Evolutionary conservation across 768 basidiomycete genomes (phyloP).

Genomic region (Suillus placidus): DNA sequence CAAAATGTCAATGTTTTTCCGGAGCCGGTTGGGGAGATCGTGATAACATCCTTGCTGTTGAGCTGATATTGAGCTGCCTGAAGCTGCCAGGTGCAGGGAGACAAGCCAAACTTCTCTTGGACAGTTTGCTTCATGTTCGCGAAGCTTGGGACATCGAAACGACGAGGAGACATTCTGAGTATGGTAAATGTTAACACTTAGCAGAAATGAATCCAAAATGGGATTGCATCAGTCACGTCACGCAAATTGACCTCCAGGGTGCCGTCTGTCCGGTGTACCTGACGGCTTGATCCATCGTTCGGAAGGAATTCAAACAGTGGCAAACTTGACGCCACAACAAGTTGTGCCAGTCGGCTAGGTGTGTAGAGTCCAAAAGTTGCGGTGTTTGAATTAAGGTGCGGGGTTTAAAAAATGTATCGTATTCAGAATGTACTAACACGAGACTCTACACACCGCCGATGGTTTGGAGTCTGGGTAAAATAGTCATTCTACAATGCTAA

Average conservation of each 20-base stretch:
- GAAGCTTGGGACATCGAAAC: neutral
- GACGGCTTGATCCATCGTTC: neutral
- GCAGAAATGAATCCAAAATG: neutral
- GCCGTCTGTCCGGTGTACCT: neutral
- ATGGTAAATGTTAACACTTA: neutral
- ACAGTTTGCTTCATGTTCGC: neutral
- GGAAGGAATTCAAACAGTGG: neutral
- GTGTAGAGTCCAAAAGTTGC: no score
- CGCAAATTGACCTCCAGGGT: neutral
- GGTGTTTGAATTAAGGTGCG: no score
- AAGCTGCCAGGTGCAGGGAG: conserved; percentile 8
- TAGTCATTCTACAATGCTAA: no score
- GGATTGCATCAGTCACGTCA: neutral
- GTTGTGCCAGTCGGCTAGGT: neutral
- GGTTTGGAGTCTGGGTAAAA: no score
- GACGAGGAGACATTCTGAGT: neutral
- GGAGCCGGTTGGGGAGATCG: conserved; percentile 15
- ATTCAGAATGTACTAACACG: no score
- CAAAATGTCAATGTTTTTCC: conserved; percentile 17
- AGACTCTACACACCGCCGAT: no score
- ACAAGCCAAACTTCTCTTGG: conserved; percentile 8
- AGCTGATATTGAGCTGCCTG: conserved; percentile 9
- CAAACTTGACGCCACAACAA: neutral
- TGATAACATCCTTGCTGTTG: conserved; percentile 10
- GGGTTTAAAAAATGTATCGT: no score